Evolutionary conservation across 2,329 filamentous ascomycete species (phyloP).

Genomic region (Botrytis hyacinthi): DNA sequence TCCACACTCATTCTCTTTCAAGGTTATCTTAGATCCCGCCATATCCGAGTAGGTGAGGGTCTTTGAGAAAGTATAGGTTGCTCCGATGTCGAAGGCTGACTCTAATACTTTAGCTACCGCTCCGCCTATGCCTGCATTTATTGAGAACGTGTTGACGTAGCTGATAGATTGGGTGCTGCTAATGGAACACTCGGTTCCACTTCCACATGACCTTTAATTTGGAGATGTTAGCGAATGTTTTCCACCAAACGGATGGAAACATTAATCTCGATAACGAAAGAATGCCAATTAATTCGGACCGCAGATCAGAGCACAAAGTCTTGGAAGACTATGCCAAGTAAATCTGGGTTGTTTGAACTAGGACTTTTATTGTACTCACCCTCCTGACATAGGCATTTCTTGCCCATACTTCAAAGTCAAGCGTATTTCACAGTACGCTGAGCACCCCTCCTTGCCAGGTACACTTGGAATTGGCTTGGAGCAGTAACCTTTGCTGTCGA

Average conservation of each 20-base stretch:
- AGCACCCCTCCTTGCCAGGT: neutral
- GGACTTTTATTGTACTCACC: neutral
- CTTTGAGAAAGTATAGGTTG: neutral
- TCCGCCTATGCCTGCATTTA: neutral
- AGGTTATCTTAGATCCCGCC: neutral
- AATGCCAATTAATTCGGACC: neutral
- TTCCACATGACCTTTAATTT: neutral
- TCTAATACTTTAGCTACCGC: neutral
- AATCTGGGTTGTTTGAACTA: neutral
- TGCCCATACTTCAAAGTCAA: neutral
- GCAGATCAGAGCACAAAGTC: neutral
- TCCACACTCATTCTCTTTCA: neutral
- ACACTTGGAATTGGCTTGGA: neutral
- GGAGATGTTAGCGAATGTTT: neutral
- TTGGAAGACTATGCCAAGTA: neutral
- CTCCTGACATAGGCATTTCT: neutral
- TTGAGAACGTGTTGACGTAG: neutral
- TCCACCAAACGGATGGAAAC: neutral
- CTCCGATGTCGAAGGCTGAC: neutral
- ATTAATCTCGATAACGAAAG: neutral
- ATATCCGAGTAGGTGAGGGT: neutral
- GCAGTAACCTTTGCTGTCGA: neutral
- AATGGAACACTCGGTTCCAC: neutral
- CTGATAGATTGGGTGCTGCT: neutral
- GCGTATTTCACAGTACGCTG: slow-evolving; percentile 8